phyloP scores from a whole-genome alignment of 2,329 filamentous ascomycete species.

The Botrytis aclada region DNA sequence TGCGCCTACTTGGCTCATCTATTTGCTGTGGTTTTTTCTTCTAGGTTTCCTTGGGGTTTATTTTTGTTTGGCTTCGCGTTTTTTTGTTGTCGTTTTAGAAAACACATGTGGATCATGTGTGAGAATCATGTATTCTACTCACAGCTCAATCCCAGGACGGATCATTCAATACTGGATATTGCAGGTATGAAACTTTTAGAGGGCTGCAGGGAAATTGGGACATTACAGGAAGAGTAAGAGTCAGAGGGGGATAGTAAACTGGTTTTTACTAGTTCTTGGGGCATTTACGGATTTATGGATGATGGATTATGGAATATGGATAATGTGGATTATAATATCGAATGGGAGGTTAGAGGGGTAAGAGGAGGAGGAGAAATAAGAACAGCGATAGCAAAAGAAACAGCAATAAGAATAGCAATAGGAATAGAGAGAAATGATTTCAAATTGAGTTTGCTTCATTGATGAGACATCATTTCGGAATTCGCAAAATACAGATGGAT shows the following conservation, averaged over 20 bases:
- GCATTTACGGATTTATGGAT: not conserved
- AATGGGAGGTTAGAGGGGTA: not conserved
- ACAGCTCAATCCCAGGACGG: not conserved
- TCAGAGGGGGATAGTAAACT: not conserved
- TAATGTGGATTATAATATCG: conserved; percentile 6
- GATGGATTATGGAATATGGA: not conserved
- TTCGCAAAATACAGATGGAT: not conserved
- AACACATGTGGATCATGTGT: conserved; percentile 10
- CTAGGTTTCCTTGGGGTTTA: not conserved
- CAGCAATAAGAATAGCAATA: not conserved
- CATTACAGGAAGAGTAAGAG: not conserved
- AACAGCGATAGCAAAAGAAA: not conserved
- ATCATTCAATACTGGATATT: conserved; percentile 17
- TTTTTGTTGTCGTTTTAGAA: not conserved
- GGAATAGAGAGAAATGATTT: not conserved
- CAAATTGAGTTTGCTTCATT: not conserved
- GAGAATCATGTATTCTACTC: not conserved
- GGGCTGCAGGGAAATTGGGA: not conserved
- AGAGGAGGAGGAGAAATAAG: not conserved
- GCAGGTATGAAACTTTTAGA: not conserved
- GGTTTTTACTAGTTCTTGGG: conserved; percentile 1
- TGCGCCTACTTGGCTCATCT: conserved; percentile 14
- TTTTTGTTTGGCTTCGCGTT: not conserved
- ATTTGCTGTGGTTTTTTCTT: not conserved
- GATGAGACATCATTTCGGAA: not conserved